A percentile compares a stretch with the other conserved stretches of the same genome.
Conservation (phyloP, 306 rosid genomes). For the Argentina anserina region DNA sequence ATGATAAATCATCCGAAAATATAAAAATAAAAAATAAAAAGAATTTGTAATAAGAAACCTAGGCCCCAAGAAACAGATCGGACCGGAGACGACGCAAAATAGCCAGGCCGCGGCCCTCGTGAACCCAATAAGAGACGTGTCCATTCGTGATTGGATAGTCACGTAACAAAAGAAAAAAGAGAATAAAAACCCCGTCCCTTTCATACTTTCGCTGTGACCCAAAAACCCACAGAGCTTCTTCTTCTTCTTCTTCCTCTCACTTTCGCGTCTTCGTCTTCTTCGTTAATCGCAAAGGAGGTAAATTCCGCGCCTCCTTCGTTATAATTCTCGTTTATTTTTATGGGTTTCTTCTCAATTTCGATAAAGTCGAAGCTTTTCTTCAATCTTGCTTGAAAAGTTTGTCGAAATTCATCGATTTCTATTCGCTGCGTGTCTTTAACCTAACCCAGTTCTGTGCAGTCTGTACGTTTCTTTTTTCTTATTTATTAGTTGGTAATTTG, state of each 20-base stretch:
- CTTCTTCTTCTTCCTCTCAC: background rate
- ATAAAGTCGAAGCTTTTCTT: background rate
- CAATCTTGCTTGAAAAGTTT: background rate
- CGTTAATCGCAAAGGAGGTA: background rate
- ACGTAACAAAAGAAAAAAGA: background rate
- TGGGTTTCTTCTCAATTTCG: background rate
- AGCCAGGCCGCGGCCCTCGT: background rate
- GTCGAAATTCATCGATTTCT: background rate
- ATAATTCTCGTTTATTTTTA: too few relatives aligned
- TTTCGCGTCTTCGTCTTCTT: constrained; percentile 1
- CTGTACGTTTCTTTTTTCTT: background rate
- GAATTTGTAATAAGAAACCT: background rate
- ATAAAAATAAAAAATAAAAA: background rate
- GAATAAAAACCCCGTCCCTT: background rate
- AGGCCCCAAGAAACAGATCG: background rate
- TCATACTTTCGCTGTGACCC: background rate
- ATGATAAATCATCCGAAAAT: background rate
- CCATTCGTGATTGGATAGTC: background rate
- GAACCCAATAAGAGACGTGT: background rate
- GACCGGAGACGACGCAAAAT: background rate
- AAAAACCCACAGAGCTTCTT: background rate
- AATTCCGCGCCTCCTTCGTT: background rate
- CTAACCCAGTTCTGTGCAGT: background rate
- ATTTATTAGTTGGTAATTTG: background rate
- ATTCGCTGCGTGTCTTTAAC: background rate